Evolutionary conservation across 2,329 filamentous ascomycete genomes (phyloP).

Genomic region (Huntiella abstrusa): DNA sequence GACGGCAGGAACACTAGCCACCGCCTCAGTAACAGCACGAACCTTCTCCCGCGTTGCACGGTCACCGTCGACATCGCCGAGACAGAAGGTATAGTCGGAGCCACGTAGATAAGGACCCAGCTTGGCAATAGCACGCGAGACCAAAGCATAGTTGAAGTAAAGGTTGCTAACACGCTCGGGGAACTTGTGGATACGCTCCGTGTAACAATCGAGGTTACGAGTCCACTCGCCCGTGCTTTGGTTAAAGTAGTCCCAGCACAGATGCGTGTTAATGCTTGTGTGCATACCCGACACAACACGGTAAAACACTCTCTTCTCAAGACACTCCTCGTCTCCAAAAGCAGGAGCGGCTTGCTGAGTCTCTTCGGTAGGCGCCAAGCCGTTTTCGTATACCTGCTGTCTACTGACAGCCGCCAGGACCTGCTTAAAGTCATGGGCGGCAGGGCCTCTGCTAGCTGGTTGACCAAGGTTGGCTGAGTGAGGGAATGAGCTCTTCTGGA

Average conservation of each 20-base stretch:
- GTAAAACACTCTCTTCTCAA: slow-evolving; percentile 98
- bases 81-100: slow-evolving; percentile 71
- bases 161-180: slow-evolving; percentile 91
- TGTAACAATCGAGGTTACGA: slow-evolving; percentile 79
- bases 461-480: slow-evolving; percentile 35
- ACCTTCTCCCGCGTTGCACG: slow-evolving; percentile 63
- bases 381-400: slow-evolving; percentile 41
- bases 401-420: slow-evolving; percentile 40
- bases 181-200: slow-evolving; percentile 60
- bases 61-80: slow-evolving; percentile 66
- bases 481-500: slow-evolving; percentile 49
- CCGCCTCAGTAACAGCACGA: slow-evolving; percentile 50
- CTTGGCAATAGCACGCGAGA: slow-evolving; percentile 81
- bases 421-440: slow-evolving; percentile 41
- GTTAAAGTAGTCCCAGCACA: slow-evolving; percentile 93
- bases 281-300: slow-evolving; percentile 94
- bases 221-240: slow-evolving; percentile 87
- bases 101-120: slow-evolving; percentile 57
- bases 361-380: slow-evolving; percentile 25
- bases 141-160: slow-evolving; percentile 97
- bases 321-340: slow-evolving; percentile 73
- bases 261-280: slow-evolving; percentile 85
- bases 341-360: slow-evolving; percentile 36
- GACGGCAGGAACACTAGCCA: slow-evolving; percentile 55
- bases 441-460: slow-evolving; percentile 24